Percentiles rank a stretch among this genome's conserved stretches.
Evolutionary conservation across 345 rosid species (phyloP).

Genomic region (Mallotus nudiflorus): DNA sequence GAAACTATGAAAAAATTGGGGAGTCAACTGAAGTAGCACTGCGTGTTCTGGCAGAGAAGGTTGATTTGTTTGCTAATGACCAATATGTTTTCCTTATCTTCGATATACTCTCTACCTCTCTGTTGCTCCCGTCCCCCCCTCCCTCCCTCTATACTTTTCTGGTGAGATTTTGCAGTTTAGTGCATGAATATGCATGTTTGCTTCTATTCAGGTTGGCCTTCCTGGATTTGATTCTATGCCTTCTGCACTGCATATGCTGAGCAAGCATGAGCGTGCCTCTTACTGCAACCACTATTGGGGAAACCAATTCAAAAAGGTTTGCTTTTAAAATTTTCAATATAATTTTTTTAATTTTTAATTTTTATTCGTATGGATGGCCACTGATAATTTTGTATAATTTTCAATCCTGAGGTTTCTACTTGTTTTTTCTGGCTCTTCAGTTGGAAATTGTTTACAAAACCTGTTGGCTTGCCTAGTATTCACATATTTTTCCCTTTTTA

Average conservation of each 20-base stretch:
- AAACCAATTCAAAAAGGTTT: constrained; percentile 88
- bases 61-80: constrained; percentile 27
- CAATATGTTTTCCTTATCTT: not conserved
- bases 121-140: no score
- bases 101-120: constrained; percentile 4
- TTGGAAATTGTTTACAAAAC: not conserved
- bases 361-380: not conserved
- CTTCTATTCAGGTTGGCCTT: constrained; percentile 84
- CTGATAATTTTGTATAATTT: not conserved
- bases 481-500: not conserved
- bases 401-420: constrained; percentile 1
- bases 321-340: constrained; percentile 21
- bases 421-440: not conserved
- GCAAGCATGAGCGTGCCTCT: constrained; percentile 97
- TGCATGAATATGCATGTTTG: constrained; percentile 14
- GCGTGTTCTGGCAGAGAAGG: constrained; percentile 95
- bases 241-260: constrained; percentile 81
- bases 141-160: not conserved
- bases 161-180: not conserved
- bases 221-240: constrained; percentile 99
- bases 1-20: constrained; percentile 88
- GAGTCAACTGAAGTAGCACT: constrained; percentile 99
- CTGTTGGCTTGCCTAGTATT: not conserved
- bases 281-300: constrained; percentile 99
- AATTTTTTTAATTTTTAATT: not conserved